These are phyloP conservation scores for Aurifilum marmelostoma DNA, from an alignment of 2,329 filamentous ascomycete genomes.

Conservation along the genomic window DNA sequence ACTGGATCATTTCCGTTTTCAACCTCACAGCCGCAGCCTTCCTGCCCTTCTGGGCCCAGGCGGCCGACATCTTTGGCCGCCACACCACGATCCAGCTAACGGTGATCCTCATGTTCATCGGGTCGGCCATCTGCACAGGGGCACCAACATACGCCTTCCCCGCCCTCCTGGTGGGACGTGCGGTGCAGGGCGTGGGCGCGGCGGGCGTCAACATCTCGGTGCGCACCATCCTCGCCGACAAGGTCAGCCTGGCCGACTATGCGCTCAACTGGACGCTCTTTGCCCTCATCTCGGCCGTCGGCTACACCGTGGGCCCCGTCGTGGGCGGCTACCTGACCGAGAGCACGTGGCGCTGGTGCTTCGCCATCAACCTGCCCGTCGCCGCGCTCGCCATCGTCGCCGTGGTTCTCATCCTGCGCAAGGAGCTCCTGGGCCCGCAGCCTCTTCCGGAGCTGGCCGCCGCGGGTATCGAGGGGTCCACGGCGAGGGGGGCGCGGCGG, in stretches of 20 bases:
- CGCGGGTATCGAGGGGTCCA: constrained; percentile 30
- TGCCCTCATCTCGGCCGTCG: constrained; percentile 60
- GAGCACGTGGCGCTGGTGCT: constrained; percentile 68
- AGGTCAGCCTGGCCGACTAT: constrained; percentile 63
- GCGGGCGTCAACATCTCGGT: constrained; percentile 65
- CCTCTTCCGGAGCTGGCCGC: constrained; percentile 48
- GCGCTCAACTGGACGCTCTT: constrained; percentile 66
- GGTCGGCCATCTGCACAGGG: constrained; percentile 64
- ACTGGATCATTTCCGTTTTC: constrained; percentile 72
- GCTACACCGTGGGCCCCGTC: constrained; percentile 64
- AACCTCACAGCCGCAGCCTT: constrained; percentile 70
- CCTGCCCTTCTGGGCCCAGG: constrained; percentile 67
- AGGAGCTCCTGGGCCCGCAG: constrained; percentile 60
- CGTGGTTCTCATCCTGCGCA: constrained; percentile 59
- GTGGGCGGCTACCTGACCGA: constrained; percentile 61
- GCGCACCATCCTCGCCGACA: constrained; percentile 66
- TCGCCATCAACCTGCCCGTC: constrained; percentile 65
- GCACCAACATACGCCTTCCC: constrained; percentile 57
- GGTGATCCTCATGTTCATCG: constrained; percentile 60
- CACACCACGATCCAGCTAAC: constrained; percentile 61
- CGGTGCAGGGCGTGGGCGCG: constrained; percentile 63
- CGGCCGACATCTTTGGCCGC: constrained; percentile 67
- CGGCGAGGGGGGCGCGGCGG: constrained; percentile 23
- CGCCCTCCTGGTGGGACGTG: constrained; percentile 65
- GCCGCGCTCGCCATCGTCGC: constrained; percentile 54